phyloP scores from a whole-genome alignment of 225 moss, liverwort and hornwort species.

The Polytrichum formosum region DNA sequence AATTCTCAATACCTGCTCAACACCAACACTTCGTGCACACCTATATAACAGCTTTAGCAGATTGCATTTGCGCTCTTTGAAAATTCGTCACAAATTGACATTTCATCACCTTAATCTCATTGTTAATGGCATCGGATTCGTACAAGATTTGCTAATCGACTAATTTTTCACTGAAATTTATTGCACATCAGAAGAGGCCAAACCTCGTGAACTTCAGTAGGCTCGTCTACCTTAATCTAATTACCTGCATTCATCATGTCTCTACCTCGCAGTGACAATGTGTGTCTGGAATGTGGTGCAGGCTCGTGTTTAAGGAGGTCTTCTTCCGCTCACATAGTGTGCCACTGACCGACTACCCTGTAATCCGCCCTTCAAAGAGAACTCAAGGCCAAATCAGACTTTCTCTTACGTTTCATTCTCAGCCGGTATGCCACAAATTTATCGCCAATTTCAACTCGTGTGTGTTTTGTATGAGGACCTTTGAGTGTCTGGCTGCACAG shows the following conservation, averaged over 20 bases:
- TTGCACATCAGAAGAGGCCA: no score
- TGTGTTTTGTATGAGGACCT: not conserved
- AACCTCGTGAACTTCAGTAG: not conserved
- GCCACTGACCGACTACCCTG: slow-evolving; percentile 26
- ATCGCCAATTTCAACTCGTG: not conserved
- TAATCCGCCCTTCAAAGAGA: slow-evolving; percentile 37
- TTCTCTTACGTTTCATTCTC: slow-evolving; percentile 31
- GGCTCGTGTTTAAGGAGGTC: slow-evolving; percentile 28
- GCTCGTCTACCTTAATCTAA: not conserved
- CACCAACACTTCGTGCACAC: no score
- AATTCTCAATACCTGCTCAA: no score
- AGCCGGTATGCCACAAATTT: slow-evolving; percentile 21
- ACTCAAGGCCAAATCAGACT: slow-evolving; percentile 36
- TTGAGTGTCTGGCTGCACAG: no score
- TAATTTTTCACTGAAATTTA: no score
- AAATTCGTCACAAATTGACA: no score
- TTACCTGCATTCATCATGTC: not conserved
- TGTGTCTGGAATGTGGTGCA: slow-evolving; percentile 10
- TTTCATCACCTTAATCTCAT: no score
- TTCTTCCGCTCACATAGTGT: slow-evolving; percentile 24
- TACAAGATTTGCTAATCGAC: no score
- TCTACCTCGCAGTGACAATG: not conserved
- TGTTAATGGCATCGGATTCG: no score
- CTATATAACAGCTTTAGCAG: no score
- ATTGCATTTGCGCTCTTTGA: no score